phyloP scores from a whole-genome alignment of 1,139 yeast genomes.

The Candida tropicalis region DNA sequence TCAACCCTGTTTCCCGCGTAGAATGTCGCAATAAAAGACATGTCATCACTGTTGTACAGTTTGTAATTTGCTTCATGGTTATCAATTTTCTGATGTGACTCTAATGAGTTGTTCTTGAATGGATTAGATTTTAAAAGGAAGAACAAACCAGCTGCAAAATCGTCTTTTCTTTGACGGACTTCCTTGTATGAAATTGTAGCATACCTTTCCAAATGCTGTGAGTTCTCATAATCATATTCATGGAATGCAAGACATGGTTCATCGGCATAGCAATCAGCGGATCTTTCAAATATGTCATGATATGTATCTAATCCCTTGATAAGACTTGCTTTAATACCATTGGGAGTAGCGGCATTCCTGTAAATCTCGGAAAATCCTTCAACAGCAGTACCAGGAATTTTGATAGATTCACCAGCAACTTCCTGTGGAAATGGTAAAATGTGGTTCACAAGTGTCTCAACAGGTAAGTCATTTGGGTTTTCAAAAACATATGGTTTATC shows the following conservation, averaged over 20 bases:
- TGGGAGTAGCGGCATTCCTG: slow-evolving; percentile 31
- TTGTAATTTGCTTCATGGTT: slow-evolving; percentile 26
- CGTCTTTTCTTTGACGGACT: slow-evolving; percentile 24
- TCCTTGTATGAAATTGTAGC: slow-evolving; percentile 24
- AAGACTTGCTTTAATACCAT: slow-evolving; percentile 25
- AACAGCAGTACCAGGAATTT: slow-evolving; percentile 33
- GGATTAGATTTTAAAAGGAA: slow-evolving; percentile 32
- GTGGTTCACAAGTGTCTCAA: slow-evolving; percentile 20
- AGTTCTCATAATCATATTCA: slow-evolving; percentile 32
- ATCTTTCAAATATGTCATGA: slow-evolving; percentile 26
- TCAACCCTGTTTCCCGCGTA: slow-evolving; percentile 40
- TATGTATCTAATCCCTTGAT: slow-evolving; percentile 31
- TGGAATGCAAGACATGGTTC: slow-evolving; percentile 34
- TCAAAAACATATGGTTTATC: slow-evolving; percentile 20
- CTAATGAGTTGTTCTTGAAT: slow-evolving; percentile 24
- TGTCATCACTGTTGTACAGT: slow-evolving; percentile 24
- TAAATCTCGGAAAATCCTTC: slow-evolving; percentile 36
- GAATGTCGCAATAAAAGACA: slow-evolving; percentile 38
- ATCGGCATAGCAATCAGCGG: slow-evolving; percentile 23
- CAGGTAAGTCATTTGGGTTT: slow-evolving; percentile 21
- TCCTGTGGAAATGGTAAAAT: slow-evolving; percentile 28
- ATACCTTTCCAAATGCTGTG: slow-evolving; percentile 23
- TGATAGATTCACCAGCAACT: slow-evolving; percentile 21
- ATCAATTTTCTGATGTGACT: slow-evolving; percentile 30
- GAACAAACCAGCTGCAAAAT: slow-evolving; percentile 37